A percentile compares a stretch with the other conserved stretches of the same genome.
Conservation (phyloP, 345 rosid species). For the Limnanthes douglasii region DNA sequence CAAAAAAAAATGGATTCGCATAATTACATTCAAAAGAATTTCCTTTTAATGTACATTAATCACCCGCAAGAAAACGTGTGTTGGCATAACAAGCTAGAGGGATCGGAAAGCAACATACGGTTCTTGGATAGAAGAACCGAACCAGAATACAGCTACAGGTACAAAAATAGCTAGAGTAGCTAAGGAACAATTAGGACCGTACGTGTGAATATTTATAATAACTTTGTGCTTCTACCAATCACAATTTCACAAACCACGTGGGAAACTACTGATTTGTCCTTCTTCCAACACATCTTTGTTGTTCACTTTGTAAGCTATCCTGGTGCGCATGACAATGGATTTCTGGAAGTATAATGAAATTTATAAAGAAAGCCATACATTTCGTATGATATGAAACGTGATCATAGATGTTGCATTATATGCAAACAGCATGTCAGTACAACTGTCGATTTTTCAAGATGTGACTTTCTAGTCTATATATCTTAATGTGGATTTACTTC, state of each 20-base stretch:
- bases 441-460: too few relatives aligned
- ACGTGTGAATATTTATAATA: conserved; percentile 4
- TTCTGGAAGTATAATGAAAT: conserved; percentile 40
- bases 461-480: too few relatives aligned
- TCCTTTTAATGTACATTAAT: conserved; percentile 35
- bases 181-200: conserved; percentile 5
- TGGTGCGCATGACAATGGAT: conserved; percentile 80
- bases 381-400: neutral
- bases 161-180: conserved; percentile 13
- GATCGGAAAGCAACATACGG: conserved; percentile 5
- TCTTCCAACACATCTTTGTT: conserved; percentile 72
- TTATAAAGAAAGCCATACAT: conserved; percentile 1
- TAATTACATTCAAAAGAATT: conserved; percentile 19
- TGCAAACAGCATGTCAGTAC: too few relatives aligned
- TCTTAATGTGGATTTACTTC: too few relatives aligned
- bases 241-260: conserved; percentile 58
- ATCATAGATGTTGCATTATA: too few relatives aligned
- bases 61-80: conserved; percentile 12
- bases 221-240: conserved; percentile 9
- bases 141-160: conserved; percentile 14
- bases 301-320: conserved; percentile 78
- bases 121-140: conserved; percentile 10
- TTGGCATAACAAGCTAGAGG: conserved; percentile 2
- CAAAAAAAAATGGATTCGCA: conserved; percentile 27
- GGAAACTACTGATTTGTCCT: conserved; percentile 89